Base-by-base conservation (phyloP, 441 rosid species). In the Cnidoscolus chayamansa region DNA sequence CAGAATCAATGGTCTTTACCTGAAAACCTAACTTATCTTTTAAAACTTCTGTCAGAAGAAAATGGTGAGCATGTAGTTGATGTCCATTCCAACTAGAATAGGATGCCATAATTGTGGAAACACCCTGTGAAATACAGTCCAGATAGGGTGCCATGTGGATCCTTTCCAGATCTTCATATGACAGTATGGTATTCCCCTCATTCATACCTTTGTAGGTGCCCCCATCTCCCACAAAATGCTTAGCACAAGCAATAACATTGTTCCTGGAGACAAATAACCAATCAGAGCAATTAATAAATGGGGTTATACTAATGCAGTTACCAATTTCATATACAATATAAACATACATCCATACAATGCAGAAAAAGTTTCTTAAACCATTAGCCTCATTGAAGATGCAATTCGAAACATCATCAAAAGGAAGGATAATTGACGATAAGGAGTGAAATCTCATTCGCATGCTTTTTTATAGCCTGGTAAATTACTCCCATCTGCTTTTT, bases 201-300 rank as follows among this genome's bases (percentile, higher is more conserved):
- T 90, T 92, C 68, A 83, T 35, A 45, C 97, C 98, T 72, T 68
- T 76, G 55, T 87, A 83, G 0, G 98, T 94, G 57, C 97, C 97
- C 63, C 97, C 97, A 81, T 94, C 97, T 79, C 97, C 97, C 68
- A 89, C 98, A 84, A 94, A 94, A 82, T 94, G 98, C 79, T 94
- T 94, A 10, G 95, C 97, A 67, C 97, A 94, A 8, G 98, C 96
- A 70, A 91, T 82, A 0, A 94, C 88, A 35, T 89, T 89, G 73
- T 86, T 88, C 67, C 97, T 94, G 80, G 57, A 53, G 80, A 69
- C 76, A 82, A 75, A 59, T 4, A 78, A 72, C 56, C 63, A 62
- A 11, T 54, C 10, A 56, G 51, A 75, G 49, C 9, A 73, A 3
- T 19, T 68, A 50, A 51, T 32, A 40, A 40, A 61, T 48, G 17